phyloP scores from a whole-genome alignment of 2,329 filamentous ascomycete species.

The Beauveria brongniartii region DNA sequence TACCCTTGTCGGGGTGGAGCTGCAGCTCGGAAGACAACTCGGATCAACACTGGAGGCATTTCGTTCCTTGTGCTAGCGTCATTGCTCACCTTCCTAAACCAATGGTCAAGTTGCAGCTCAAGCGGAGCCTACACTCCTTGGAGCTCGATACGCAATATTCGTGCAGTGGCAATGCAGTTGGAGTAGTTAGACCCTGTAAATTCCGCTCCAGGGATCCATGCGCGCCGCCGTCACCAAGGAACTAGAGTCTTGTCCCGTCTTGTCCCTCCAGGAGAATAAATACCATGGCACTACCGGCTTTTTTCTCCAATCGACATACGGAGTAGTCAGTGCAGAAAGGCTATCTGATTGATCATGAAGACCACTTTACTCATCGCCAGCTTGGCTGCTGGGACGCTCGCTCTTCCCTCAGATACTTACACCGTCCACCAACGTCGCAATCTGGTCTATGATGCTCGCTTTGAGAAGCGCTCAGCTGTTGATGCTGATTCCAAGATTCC shows the following conservation, averaged over 20 bases:
- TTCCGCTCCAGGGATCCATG: not conserved
- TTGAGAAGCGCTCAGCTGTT: constrained; percentile 19
- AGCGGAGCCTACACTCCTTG: not conserved
- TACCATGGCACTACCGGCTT: not conserved
- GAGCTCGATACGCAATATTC: not conserved
- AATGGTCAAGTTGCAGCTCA: not conserved
- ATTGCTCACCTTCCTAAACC: constrained; percentile 8
- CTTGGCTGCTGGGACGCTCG: constrained; percentile 15
- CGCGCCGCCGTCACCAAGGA: not conserved
- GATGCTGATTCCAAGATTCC: constrained; percentile 20
- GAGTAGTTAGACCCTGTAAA: not conserved
- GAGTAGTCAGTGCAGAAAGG: not conserved
- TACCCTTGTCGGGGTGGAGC: not conserved
- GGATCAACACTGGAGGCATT: constrained; percentile 3
- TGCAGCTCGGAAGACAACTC: not conserved
- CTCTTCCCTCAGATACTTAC: constrained; percentile 16
- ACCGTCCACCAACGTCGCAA: constrained; percentile 27
- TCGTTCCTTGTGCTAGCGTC: constrained; percentile 4
- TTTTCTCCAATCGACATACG: not conserved
- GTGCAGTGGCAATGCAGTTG: not conserved
- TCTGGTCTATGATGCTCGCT: constrained; percentile 14
- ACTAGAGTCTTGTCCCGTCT: not conserved
- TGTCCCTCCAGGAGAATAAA: not conserved
- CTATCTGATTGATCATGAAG: constrained; percentile 15
- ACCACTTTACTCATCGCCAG: constrained; percentile 14